phyloP scores from a whole-genome alignment of 306 rosid genomes.

The Lathyrus sativus region DNA sequence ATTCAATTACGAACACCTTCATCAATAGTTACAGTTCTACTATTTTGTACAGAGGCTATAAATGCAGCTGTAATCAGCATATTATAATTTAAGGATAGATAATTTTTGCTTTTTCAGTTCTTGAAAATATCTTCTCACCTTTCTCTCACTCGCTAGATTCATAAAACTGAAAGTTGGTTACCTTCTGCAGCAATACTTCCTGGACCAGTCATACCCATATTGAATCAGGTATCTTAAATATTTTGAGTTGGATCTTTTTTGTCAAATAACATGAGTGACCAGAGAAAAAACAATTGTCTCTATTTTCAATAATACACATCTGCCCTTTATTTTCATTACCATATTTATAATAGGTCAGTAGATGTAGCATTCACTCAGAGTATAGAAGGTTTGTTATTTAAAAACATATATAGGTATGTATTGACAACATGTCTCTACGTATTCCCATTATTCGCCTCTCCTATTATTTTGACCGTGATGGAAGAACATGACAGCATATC shows the following conservation, averaged over 20 bases:
- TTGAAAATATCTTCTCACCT: neutral
- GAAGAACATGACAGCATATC: conserved; percentile 20
- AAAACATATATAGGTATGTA: conserved; percentile 20
- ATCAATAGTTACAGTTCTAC: neutral
- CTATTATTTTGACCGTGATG: conserved; percentile 22
- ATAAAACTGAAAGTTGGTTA: conserved; percentile 51
- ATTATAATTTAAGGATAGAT: neutral
- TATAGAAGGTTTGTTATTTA: conserved; percentile 8
- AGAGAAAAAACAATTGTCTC: conserved; percentile 31
- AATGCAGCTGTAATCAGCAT: neutral
- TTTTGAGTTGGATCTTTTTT: conserved; percentile 28
- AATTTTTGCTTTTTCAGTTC: neutral
- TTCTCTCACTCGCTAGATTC: conserved; percentile 18
- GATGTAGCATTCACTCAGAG: conserved; percentile 27
- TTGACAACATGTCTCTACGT: conserved; percentile 10
- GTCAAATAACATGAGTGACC: conserved; percentile 24
- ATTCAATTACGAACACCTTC: neutral
- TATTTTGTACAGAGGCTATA: conserved; percentile 2
- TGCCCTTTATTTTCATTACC: conserved; percentile 6
- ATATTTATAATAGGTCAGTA: conserved; percentile 13
- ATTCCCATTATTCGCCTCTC: neutral
- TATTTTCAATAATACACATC: conserved; percentile 8
- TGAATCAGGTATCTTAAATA: conserved; percentile 74
- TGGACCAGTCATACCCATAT: conserved; percentile 91
- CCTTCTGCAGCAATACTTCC: conserved; percentile 90